These are phyloP conservation scores for Nannizziopsis barbatae DNA, from an alignment of 2,329 filamentous ascomycete genomes.

Conservation along the genomic window DNA sequence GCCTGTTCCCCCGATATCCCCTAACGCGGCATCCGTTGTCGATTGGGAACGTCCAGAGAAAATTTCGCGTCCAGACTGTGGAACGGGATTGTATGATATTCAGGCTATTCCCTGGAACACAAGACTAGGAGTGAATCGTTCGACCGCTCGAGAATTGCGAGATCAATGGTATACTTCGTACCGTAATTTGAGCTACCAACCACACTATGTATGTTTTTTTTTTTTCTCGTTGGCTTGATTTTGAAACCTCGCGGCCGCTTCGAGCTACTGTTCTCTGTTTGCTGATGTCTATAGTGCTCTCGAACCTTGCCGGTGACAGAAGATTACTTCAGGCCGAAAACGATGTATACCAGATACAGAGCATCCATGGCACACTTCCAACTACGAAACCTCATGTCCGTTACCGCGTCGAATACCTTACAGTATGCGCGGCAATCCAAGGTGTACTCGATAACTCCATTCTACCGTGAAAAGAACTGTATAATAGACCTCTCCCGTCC, in stretches of 20 bases:
- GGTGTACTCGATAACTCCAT: conserved; percentile 41
- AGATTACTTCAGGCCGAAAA: conserved; percentile 38
- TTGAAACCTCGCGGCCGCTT: too few species aligned
- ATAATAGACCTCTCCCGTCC: conserved; percentile 41
- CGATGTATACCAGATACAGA: conserved; percentile 40
- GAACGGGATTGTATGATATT: conserved; percentile 27
- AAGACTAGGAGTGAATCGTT: conserved; percentile 27
- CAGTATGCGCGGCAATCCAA: conserved; percentile 42
- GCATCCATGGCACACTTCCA: conserved; percentile 49
- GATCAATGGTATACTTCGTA: conserved; percentile 35
- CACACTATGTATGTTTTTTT: conserved; percentile 16
- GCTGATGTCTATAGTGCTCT: conserved; percentile 18
- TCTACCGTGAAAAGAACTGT: conserved; percentile 31
- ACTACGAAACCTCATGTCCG: conserved; percentile 47
- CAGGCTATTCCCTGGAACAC: conserved; percentile 35
- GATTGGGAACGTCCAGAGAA: conserved; percentile 27
- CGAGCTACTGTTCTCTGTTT: too few species aligned
- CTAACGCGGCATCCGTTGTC: conserved; percentile 26
- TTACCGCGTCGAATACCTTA: conserved; percentile 44
- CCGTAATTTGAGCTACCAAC: conserved; percentile 27
- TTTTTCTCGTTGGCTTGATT: not conserved
- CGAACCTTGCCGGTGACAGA: conserved; percentile 31
- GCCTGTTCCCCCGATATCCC: conserved; percentile 16
- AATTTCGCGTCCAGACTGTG: conserved; percentile 23
- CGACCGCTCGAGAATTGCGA: conserved; percentile 29